Evolutionary conservation across 2,329 filamentous ascomycete species (phyloP), one percentile per base, ranked within the genome.

Genomic region (Onygenales sp.): DNA sequence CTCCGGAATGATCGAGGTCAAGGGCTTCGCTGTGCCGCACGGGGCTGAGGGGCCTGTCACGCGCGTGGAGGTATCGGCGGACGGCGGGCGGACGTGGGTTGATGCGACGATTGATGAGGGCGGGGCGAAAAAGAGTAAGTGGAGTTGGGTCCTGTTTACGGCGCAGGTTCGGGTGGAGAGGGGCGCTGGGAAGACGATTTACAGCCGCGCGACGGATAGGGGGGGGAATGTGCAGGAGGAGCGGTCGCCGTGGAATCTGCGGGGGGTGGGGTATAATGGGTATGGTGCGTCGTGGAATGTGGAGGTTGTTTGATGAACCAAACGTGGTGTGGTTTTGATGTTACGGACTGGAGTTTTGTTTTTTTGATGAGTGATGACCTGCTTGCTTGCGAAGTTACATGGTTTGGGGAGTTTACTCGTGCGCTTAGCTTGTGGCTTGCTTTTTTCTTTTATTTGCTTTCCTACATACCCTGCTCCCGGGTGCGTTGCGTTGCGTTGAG

Each of bases 181-280:
- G 47, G 74, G 77, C 0, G 61, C 64, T 14, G 66, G 66, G 9
- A 72, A 65, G 52, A 73, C 62, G 41, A 71, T 83, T n/a, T 67
- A 76, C 55, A 80, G 78, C 62, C 72, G 77, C 38, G 80, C 79
- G 1, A 78, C 73, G 5, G 81, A 83, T 67, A 66, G 60, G 41
- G 75, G 67, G 31, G 78, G 79, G 3, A 78, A 81, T 61, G 67
- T 67, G 27, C 80, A 83, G 61, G 66, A 64, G 21, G 65, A 71
- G 56, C 68, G 68, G 54, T 71, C 74, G 2, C 64, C 74, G 60
- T 84, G 81, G 80, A 83, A 83, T 64, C 64, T 80, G 55, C 70
- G 80, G 54, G 80, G 80, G 0, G 78, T 83, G 5, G 78, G 72
- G 32, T 84, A 83, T 65, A 81, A 81, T 66, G 81, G 78, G 1